Evolutionary conservation across 495 filamentous ascomycete species (phyloP).

Genomic region (Tricharina praecox): DNA sequence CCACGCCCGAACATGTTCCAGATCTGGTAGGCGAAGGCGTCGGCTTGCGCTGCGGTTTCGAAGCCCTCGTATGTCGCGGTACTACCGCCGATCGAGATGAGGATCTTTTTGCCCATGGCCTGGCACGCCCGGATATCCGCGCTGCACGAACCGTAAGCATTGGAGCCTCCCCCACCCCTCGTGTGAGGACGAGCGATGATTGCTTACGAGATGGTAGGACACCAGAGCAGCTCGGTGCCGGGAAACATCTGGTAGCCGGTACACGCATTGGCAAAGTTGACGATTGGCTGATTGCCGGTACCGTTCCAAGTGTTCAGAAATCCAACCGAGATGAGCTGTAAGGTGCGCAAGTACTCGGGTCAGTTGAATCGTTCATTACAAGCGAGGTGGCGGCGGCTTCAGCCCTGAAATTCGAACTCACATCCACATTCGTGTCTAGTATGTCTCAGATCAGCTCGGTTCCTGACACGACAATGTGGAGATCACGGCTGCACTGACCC

Average conservation of each 20-base stretch:
- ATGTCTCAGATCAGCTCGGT: too few relatives aligned
- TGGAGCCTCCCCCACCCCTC: too few relatives aligned
- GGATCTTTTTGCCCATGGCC: conserved; percentile 41
- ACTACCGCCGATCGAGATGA: conserved; percentile 48
- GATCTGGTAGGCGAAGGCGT: conserved; percentile 34
- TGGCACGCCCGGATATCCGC: conserved; percentile 37
- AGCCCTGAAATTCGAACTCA: too few relatives aligned
- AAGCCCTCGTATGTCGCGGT: conserved; percentile 39
- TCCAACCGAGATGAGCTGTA: conserved; percentile 3
- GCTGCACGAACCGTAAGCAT: neutral
- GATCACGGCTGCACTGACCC: too few relatives aligned
- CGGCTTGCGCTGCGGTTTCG: conserved; percentile 36
- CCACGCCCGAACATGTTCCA: conserved; percentile 39
- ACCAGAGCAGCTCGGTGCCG: conserved; percentile 3
- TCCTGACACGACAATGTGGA: too few relatives aligned
- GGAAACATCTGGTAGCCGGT: neutral
- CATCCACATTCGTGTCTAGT: conserved; percentile 1
- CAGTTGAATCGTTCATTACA: too few relatives aligned
- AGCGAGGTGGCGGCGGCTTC: too few relatives aligned
- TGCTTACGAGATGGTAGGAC: conserved; percentile 1
- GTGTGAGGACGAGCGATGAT: neutral
- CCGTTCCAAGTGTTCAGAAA: neutral
- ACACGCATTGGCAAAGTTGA: conserved; percentile 6
- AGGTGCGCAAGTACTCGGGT: too few relatives aligned
- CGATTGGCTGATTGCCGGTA: conserved; percentile 1